Evolutionary conservation across 202 grass and related monocot genomes (phyloP).

Genomic region (Eragrostis tef): DNA sequence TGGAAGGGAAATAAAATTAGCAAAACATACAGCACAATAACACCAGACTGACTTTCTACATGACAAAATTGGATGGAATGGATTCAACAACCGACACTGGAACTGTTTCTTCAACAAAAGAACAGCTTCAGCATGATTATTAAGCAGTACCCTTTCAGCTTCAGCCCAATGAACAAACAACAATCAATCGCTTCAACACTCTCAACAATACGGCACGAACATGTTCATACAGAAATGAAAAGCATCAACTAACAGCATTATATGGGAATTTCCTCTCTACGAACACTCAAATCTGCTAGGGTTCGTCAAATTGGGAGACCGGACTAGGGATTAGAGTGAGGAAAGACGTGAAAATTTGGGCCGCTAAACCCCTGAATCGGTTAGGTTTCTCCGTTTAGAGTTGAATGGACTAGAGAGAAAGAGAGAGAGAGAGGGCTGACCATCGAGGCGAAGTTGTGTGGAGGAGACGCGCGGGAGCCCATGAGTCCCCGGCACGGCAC

Average conservation of each 20-base stretch:
- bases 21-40: background rate
- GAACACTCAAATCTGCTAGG: background rate
- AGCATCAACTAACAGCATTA: background rate
- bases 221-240: background rate
- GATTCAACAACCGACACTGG: background rate
- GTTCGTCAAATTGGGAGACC: background rate
- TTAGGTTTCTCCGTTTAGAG: background rate
- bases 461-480: slow-evolving; percentile 16
- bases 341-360: background rate
- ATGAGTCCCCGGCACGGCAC: background rate
- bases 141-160: background rate
- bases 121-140: background rate
- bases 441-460: background rate
- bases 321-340: background rate
- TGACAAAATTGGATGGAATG: background rate
- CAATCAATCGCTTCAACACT: background rate
- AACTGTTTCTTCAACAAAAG: background rate
- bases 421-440: background rate
- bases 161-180: too few relatives aligned
- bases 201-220: background rate
- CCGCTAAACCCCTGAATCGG: background rate
- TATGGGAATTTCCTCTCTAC: background rate
- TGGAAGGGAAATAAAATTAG: background rate
- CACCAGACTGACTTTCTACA: background rate
- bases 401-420: background rate